phyloP scores from a whole-genome alignment of 805 yeast species.

The Wickerhamomyces alni region DNA sequence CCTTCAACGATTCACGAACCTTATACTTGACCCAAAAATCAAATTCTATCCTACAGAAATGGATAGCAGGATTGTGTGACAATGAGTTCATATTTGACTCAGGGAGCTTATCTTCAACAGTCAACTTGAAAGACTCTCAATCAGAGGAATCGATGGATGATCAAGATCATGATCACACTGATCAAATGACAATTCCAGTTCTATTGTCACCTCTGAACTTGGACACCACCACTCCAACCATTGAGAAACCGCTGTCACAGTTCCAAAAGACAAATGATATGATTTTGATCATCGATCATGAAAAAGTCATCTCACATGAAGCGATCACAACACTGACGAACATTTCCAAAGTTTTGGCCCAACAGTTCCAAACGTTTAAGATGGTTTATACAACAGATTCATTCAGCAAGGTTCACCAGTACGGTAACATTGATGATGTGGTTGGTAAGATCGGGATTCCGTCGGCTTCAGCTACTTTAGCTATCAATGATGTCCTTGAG shows the following conservation, averaged over 20 bases:
- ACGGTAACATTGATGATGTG: conserved; percentile 3
- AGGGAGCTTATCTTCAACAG: conserved; percentile 25
- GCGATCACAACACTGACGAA: conserved; percentile 12
- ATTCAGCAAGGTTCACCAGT: conserved; percentile 2
- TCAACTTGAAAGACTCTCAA: conserved; percentile 19
- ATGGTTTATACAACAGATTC: conserved; percentile 13
- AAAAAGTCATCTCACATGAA: conserved; percentile 3
- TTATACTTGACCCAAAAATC: conserved; percentile 24
- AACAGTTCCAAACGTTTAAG: conserved; percentile 9
- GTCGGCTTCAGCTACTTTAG: background rate
- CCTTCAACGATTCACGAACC: conserved; percentile 12
- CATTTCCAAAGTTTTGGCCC: conserved; percentile 14
- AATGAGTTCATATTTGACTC: conserved; percentile 25
- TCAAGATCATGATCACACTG: background rate
- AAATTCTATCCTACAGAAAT: conserved; percentile 29
- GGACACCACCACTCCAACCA: conserved; percentile 2
- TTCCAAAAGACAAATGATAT: conserved; percentile 11
- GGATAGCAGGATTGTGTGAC: conserved; percentile 35
- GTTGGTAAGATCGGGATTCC: background rate
- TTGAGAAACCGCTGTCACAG: conserved; percentile 1
- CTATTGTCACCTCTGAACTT: conserved; percentile 17
- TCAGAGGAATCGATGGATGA: conserved; percentile 3
- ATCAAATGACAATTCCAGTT: conserved; percentile 16
- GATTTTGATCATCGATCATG: conserved; percentile 15
- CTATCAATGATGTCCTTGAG: background rate